Evolutionary conservation across 2,329 filamentous ascomycete species (phyloP).

Genomic region (Akanthomyces lecanii): DNA sequence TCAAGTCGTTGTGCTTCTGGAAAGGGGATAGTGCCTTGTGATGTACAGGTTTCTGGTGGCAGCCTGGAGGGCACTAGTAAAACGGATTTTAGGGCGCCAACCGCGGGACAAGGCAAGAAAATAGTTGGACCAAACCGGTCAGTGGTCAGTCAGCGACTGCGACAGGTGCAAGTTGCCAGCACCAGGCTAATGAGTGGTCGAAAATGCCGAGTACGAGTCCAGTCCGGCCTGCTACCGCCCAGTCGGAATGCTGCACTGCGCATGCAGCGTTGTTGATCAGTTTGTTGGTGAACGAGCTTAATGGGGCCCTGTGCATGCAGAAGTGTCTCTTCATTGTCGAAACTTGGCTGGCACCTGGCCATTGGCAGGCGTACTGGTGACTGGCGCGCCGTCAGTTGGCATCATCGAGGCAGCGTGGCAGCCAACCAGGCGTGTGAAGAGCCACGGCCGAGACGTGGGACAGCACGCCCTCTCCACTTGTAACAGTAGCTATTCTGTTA

Average conservation of each 20-base stretch:
- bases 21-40: not conserved
- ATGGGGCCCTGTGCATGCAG: not conserved
- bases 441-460: not conserved
- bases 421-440: not conserved
- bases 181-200: not conserved
- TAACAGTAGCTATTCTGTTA: not conserved
- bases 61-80: not conserved
- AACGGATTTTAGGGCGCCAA: conserved; percentile 4
- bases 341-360: not conserved
- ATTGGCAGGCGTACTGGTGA: not conserved
- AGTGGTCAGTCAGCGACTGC: not conserved
- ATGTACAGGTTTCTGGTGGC: not conserved
- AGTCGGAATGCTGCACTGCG: not conserved
- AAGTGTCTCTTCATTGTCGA: not conserved
- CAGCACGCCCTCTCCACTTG: not conserved
- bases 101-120: not conserved
- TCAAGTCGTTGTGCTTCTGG: not conserved
- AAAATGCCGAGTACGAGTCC: not conserved
- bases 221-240: not conserved
- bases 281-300: not conserved
- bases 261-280: not conserved
- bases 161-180: not conserved
- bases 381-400: not conserved
- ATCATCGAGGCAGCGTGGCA: not conserved
- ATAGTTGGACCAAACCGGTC: not conserved